Evolutionary conservation across 2,329 filamentous ascomycete genomes (phyloP).

Genomic region (Beauveria bassiana): DNA sequence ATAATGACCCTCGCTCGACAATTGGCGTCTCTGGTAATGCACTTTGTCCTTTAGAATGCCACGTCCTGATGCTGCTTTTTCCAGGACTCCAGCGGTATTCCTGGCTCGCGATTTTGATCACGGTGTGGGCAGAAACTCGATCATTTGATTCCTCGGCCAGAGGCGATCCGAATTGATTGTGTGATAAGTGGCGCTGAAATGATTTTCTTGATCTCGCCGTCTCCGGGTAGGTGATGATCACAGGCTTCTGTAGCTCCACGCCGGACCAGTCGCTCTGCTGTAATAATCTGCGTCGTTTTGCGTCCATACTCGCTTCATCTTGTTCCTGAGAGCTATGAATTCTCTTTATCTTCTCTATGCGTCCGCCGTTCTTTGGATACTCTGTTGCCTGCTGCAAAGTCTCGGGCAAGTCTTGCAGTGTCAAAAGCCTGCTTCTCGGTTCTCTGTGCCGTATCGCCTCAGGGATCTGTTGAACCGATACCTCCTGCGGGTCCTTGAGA

Average conservation of each 20-base stretch:
- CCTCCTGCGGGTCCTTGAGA: conserved; percentile 9
- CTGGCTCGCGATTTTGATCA: conserved; percentile 10
- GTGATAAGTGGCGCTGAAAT: background rate
- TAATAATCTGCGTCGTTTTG: conserved; percentile 14
- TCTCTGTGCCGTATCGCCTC: background rate
- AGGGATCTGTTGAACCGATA: background rate
- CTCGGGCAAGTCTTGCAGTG: background rate
- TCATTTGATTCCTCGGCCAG: background rate
- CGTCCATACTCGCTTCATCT: conserved; percentile 1
- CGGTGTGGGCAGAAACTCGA: background rate
- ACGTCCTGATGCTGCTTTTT: conserved; percentile 2
- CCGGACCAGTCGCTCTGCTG: conserved; percentile 22
- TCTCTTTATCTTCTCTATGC: background rate
- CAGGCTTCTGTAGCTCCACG: conserved; percentile 23
- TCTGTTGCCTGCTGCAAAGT: background rate
- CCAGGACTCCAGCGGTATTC: conserved; percentile 10
- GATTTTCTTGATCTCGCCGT: background rate
- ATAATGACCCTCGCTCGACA: background rate
- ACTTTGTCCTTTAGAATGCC: background rate
- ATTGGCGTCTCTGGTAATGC: background rate
- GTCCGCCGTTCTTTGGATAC: background rate
- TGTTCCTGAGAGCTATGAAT: background rate
- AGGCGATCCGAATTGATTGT: background rate
- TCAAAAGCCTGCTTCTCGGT: background rate
- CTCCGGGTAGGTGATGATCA: conserved; percentile 17